These are phyloP conservation scores for Phytopythium aichiense DNA, from an alignment of 352 stramenopile genomes.

Conservation along the genomic window DNA sequence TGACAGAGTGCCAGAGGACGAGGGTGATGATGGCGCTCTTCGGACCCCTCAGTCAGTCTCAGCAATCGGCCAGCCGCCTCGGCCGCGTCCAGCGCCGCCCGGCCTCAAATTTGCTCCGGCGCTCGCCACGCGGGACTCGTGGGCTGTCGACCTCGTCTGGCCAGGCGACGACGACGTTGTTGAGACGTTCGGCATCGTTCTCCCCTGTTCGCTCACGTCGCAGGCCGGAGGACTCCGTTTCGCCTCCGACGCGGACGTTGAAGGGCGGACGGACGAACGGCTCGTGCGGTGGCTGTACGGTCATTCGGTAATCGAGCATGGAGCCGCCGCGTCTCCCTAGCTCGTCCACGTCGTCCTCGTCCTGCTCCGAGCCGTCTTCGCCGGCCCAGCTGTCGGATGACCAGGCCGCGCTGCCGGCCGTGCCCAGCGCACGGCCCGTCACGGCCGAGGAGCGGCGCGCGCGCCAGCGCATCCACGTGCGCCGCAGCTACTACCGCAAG, in stretches of 20 bases:
- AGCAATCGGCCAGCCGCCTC: too few relatives aligned
- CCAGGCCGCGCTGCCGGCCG: neutral
- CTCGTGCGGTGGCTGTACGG: constrained; percentile 65
- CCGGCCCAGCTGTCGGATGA: neutral
- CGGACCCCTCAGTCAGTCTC: too few relatives aligned
- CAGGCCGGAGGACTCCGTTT: too few relatives aligned
- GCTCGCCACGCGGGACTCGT: constrained; percentile 28
- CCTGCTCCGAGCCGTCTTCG: constrained; percentile 13
- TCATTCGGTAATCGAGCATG: constrained; percentile 59
- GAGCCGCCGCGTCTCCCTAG: neutral
- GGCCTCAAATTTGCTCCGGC: constrained; percentile 20
- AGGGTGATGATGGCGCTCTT: too few relatives aligned
- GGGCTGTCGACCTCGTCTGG: constrained; percentile 30
- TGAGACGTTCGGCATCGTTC: too few relatives aligned
- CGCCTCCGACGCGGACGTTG: too few relatives aligned
- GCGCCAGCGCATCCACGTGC: constrained; percentile 59
- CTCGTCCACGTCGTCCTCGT: constrained; percentile 17
- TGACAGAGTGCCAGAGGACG: too few relatives aligned
- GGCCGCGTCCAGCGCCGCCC: neutral
- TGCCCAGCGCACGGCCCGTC: constrained; percentile 10
- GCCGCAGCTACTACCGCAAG: constrained; percentile 36
- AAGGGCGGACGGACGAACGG: constrained; percentile 49
- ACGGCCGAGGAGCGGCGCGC: constrained; percentile 39
- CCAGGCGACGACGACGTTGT: too few relatives aligned
- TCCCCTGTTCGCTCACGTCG: too few relatives aligned